A percentile compares a stretch with the other conserved stretches of the same genome.
Evolutionary conservation across 1,284 basidiomycete genomes (phyloP).

Genomic region (Microbotryum violaceum): DNA sequence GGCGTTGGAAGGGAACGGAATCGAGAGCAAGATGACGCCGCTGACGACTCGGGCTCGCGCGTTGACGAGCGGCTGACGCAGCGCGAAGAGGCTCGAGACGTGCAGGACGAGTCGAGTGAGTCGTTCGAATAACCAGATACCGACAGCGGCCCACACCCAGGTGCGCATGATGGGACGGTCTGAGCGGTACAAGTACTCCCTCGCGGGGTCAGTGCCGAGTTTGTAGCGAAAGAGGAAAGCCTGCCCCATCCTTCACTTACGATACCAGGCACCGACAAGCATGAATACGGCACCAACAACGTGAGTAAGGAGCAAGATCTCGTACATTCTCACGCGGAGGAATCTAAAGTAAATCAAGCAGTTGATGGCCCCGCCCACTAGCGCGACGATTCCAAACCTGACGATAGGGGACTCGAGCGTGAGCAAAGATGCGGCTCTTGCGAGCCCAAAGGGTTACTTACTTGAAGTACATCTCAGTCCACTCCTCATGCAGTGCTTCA

Average conservation of each 20-base stretch:
- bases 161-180: slow-evolving; percentile 15
- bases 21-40: slow-evolving; percentile 24
- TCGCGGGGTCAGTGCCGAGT: not conserved
- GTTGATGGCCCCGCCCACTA: not conserved
- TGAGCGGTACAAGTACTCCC: not conserved
- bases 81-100: slow-evolving; percentile 4
- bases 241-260: not conserved
- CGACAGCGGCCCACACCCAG: slow-evolving; percentile 21
- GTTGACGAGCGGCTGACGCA: slow-evolving; percentile 10
- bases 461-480: slow-evolving; percentile 19
- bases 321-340: slow-evolving; percentile 1
- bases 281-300: slow-evolving; percentile 22
- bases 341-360: not conserved
- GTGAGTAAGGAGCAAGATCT: slow-evolving; percentile 22
- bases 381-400: slow-evolving; percentile 1
- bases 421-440: not conserved
- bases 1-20: slow-evolving; percentile 6
- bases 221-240: not conserved
- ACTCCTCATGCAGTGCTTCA: slow-evolving; percentile 9
- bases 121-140: slow-evolving; percentile 24
- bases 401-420: slow-evolving; percentile 7
- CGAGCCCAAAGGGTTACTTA: not conserved
- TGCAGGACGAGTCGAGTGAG: slow-evolving; percentile 6
- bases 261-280: slow-evolving; percentile 23
- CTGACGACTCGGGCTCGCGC: slow-evolving; percentile 14